Conservation (phyloP, 2,329 filamentous ascomycete species). For the Chalaropsis ovoidea region DNA sequence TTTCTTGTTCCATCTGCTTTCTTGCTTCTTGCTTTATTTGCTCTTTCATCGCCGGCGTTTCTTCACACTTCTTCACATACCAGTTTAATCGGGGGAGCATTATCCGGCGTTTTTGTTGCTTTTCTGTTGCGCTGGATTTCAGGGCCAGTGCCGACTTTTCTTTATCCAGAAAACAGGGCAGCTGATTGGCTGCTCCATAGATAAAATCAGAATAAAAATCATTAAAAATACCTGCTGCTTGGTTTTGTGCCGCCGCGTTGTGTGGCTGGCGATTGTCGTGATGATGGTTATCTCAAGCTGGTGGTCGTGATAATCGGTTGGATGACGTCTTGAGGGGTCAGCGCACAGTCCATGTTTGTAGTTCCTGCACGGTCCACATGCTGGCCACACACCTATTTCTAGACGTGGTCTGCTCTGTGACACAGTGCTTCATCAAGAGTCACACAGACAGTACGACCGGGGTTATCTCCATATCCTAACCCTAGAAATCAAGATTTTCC, state of each 20-base stretch:
- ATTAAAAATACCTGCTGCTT: too few relatives aligned
- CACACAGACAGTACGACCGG: not conserved
- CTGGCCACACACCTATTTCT: too few relatives aligned
- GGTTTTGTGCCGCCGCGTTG: too few relatives aligned
- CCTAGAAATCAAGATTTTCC: not conserved
- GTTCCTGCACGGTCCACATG: too few relatives aligned
- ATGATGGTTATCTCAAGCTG: too few relatives aligned
- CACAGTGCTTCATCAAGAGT: not conserved
- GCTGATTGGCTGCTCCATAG: not conserved
- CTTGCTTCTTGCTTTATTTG: not conserved
- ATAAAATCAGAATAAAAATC: not conserved
- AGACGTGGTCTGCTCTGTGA: too few relatives aligned
- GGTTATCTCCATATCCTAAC: not conserved
- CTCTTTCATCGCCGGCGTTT: constrained; percentile 7
- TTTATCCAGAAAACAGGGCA: too few relatives aligned
- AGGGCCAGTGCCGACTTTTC: not conserved
- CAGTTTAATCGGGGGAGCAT: not conserved
- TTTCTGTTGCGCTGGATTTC: not conserved
- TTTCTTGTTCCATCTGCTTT: not conserved
- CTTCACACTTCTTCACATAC: not conserved
- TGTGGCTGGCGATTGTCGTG: too few relatives aligned
- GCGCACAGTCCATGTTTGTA: too few relatives aligned
- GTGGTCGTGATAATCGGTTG: too few relatives aligned
- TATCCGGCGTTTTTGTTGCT: constrained; percentile 12
- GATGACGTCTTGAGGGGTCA: too few relatives aligned